phyloP scores from a whole-genome alignment of 2,329 filamentous ascomycete species.

The Colletotrichum sp. region DNA sequence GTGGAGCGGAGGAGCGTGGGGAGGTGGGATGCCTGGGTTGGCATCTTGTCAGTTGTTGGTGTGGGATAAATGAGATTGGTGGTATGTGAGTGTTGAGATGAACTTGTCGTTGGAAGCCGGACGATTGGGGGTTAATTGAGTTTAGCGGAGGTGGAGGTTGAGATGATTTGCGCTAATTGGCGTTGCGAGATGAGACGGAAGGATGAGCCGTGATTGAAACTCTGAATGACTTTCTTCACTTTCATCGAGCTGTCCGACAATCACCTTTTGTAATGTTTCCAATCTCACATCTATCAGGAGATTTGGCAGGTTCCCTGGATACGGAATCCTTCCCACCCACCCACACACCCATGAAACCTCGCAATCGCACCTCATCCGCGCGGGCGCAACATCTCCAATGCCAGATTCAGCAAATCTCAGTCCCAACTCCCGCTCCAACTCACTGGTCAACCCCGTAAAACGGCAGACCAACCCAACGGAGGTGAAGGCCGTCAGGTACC shows the following conservation, averaged over 20 bases:
- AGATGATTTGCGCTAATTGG: neutral
- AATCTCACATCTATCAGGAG: neutral
- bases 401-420: neutral
- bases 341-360: neutral
- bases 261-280: neutral
- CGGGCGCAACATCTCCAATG: neutral
- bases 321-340: neutral
- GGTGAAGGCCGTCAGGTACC: neutral
- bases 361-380: neutral
- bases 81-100: neutral
- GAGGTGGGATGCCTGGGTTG: conserved; percentile 25
- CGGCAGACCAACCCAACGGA: neutral
- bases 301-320: neutral
- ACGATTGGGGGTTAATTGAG: neutral
- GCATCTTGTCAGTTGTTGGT: neutral
- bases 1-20: conserved; percentile 25
- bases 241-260: neutral
- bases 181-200: neutral
- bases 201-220: neutral
- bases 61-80: too few species aligned
- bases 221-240: neutral
- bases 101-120: neutral
- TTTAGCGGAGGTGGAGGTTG: neutral
- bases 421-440: neutral
- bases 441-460: neutral